phyloP scores from a whole-genome alignment of 495 filamentous ascomycete species.

The Penicillium diatomitis region DNA sequence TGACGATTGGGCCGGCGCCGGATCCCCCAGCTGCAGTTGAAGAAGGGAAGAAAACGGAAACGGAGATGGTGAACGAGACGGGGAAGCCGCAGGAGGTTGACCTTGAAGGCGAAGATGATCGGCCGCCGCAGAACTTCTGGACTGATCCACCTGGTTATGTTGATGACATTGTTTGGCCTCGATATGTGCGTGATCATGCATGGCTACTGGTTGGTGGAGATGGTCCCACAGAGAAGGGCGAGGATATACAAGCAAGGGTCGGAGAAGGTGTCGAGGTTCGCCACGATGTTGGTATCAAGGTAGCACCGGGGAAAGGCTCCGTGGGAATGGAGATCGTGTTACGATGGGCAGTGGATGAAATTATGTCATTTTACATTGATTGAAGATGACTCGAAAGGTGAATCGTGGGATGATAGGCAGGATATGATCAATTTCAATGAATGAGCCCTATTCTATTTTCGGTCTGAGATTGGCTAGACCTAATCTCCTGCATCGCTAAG shows the following conservation, averaged over 20 bases:
- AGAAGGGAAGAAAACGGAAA: neutral
- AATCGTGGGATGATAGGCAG: no score
- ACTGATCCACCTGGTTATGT: constrained; percentile 88
- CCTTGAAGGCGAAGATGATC: constrained; percentile 29
- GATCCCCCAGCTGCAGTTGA: neutral
- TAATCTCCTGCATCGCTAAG: no score
- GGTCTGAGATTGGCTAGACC: no score
- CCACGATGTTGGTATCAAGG: constrained; percentile 27
- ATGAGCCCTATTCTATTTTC: no score
- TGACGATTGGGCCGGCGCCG: constrained; percentile 54
- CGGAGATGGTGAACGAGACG: no score
- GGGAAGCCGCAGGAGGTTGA: constrained; percentile 16
- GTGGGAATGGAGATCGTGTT: constrained; percentile 28
- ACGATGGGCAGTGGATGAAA: constrained; percentile 37
- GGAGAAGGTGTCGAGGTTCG: constrained; percentile 27
- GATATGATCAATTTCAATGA: no score
- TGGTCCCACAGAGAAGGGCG: constrained; percentile 36
- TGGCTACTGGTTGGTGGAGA: constrained; percentile 63
- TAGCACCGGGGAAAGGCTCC: constrained; percentile 29
- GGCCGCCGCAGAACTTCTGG: constrained; percentile 72
- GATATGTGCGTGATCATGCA: constrained; percentile 69
- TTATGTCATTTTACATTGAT: constrained; percentile 18
- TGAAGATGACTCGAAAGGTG: no score
- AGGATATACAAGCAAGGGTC: constrained; percentile 8
- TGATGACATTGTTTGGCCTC: constrained; percentile 90